phyloP scores from a whole-genome alignment of 306 rosid species.

The Cyamopsis tetragonoloba region DNA sequence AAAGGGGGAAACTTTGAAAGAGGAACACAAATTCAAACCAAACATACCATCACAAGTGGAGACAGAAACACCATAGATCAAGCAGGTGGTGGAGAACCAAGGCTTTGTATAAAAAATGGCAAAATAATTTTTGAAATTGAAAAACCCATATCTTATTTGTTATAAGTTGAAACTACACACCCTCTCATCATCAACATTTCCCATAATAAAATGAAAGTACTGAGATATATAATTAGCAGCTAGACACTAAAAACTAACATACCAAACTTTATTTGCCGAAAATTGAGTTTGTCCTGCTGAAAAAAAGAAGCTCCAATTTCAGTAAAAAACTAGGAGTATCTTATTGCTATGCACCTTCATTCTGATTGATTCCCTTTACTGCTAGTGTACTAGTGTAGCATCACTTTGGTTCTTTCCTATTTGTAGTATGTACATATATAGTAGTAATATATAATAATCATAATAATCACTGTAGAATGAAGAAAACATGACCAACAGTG shows the following conservation, averaged over 20 bases:
- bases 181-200: too few relatives aligned
- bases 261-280: too few relatives aligned
- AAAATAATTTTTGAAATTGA: too few relatives aligned
- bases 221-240: too few relatives aligned
- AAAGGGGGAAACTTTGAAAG: neutral
- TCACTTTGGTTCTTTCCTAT: slow-evolving; percentile 20
- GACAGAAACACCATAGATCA: slow-evolving; percentile 62
- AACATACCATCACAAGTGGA: slow-evolving; percentile 59
- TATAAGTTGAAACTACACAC: too few relatives aligned
- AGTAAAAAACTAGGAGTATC: neutral
- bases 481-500: slow-evolving; percentile 12
- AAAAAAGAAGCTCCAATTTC: neutral
- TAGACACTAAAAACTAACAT: too few relatives aligned
- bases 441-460: too few relatives aligned
- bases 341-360: slow-evolving; percentile 17
- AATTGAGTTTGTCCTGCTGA: too few relatives aligned
- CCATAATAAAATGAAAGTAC: too few relatives aligned
- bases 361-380: slow-evolving; percentile 28
- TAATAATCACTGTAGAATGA: slow-evolving; percentile 28
- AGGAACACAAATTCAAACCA: neutral
- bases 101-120: slow-evolving; percentile 45
- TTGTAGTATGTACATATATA: slow-evolving; percentile 49
- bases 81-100: slow-evolving; percentile 78
- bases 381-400: too few relatives aligned
- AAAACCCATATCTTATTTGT: too few relatives aligned